A percentile compares a stretch with the other conserved stretches of the same genome.
Conservation (phyloP, 768 basidiomycete genomes). For the Tricholoma bakamatsutake region DNA sequence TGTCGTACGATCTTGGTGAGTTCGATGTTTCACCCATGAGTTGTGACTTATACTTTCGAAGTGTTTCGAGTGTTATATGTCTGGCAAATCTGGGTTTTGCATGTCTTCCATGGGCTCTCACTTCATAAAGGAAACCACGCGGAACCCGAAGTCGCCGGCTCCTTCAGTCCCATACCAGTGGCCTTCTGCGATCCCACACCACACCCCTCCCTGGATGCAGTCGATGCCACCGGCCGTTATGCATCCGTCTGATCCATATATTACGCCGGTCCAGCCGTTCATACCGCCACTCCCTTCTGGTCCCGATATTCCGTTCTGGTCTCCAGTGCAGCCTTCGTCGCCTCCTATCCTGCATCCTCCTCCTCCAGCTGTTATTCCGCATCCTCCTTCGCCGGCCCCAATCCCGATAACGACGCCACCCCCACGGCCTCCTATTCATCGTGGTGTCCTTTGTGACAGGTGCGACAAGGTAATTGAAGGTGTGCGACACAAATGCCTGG, state of each 20-base stretch:
- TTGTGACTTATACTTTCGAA: slow-evolving; percentile 10
- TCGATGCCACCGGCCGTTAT: background rate
- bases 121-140: slow-evolving; percentile 1
- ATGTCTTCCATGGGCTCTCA: slow-evolving; percentile 1
- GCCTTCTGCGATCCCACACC: background rate
- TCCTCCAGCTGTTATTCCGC: background rate
- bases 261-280: slow-evolving; percentile 3
- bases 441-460: slow-evolving; percentile 56
- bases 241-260: background rate
- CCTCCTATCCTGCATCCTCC: background rate
- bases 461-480: slow-evolving; percentile 58
- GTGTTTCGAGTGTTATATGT: slow-evolving; percentile 28
- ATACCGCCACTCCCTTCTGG: slow-evolving; percentile 5
- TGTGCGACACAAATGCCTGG: slow-evolving; percentile 73
- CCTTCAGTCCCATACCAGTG: background rate
- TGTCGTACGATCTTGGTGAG: slow-evolving; percentile 34
- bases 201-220: slow-evolving; percentile 1
- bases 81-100: slow-evolving; percentile 3
- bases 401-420: slow-evolving; percentile 4
- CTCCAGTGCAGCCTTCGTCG: background rate
- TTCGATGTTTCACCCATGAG: background rate
- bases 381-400: background rate
- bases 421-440: slow-evolving; percentile 41
- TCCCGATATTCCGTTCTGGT: background rate
- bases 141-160: background rate